Conservation (phyloP, 208 protist genomes). For the Herpetomonas tarakana region DNA sequence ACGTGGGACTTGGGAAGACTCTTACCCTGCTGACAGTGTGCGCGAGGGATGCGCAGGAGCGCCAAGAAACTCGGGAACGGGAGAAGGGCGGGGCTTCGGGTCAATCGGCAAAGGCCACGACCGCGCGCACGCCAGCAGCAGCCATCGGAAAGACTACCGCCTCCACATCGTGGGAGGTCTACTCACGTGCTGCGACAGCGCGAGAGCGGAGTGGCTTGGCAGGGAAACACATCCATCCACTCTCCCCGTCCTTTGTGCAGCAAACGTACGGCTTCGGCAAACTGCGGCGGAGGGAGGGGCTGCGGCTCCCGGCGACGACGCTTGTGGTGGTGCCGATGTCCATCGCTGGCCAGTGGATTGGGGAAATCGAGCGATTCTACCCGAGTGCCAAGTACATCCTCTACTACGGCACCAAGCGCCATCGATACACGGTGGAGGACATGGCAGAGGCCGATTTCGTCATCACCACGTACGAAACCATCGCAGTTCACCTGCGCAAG, state of each 20-base stretch:
- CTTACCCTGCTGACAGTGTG: slow-evolving; percentile 48
- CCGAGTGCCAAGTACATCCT: slow-evolving; percentile 40
- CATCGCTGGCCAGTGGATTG: slow-evolving; percentile 48
- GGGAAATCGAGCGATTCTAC: slow-evolving; percentile 45
- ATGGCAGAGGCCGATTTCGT: slow-evolving; percentile 44
- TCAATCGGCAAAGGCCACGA: background rate
- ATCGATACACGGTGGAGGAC: slow-evolving; percentile 34
- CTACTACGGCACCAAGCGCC: slow-evolving; percentile 41
- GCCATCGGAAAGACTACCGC: too few relatives aligned
- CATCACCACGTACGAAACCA: slow-evolving; percentile 67
- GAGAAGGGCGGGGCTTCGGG: background rate
- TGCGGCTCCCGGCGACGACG: slow-evolving; percentile 35
- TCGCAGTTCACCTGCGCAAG: slow-evolving; percentile 40
- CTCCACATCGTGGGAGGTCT: too few relatives aligned
- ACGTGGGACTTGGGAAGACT: slow-evolving; percentile 75
- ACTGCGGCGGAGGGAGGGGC: background rate
- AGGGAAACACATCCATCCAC: too few relatives aligned
- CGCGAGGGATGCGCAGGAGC: slow-evolving; percentile 18
- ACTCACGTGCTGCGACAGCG: too few relatives aligned
- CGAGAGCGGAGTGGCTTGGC: too few relatives aligned
- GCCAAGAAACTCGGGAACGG: slow-evolving; percentile 3
- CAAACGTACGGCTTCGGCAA: slow-evolving; percentile 8
- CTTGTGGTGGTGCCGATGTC: slow-evolving; percentile 56
- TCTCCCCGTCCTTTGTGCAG: too few relatives aligned
- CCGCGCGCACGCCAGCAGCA: background rate